Base-by-base conservation (phyloP, 495 filamentous ascomycete genomes). In the Aspergillus sclerotiicarbonarius region DNA sequence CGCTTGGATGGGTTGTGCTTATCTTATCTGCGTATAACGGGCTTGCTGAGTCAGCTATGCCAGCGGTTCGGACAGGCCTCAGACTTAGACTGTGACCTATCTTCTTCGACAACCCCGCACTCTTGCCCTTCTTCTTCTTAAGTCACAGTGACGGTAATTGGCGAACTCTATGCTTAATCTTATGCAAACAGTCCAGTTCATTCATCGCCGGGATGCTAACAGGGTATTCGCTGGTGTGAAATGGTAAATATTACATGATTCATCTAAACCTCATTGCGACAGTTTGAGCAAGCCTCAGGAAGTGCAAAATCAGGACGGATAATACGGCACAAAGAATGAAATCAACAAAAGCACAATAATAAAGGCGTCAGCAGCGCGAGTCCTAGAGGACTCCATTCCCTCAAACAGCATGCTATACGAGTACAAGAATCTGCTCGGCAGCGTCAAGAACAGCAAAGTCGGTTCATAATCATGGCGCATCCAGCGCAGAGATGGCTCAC, bases 1-100 rank as follows among this genome's bases (percentile, higher is more conserved):
- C 76, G 76, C 76, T 79, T 77, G 66, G 63, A 55, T 50, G 62
- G 64, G 69, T 70, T 75, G 72, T 74, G 71, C 74, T 77, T 79
- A 77, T 77, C 74, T 79, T 77, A 77, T 79, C 76, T 71, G 62
- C 50, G 67, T 71, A 76, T 65, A 73, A 71, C 37, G 8, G 10
- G 1, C 0, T 0, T 47, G 67, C 47, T 78, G 69, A 78, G 69
- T 78, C 67, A 77, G 58, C 63, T 66, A 60, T 71, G 59, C 49
- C 33, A 5, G 25, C 25, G 25, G 25, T 25, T 25, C 25, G 25
- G 25, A n/a, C n/a, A n/a, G 25, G 25, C 25, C 25, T 25, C 25
- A 25, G 25, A 3, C 25, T 25, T 25, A 25, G 25, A 25, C 25
- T 25, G 25, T 25, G 25, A 25, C 25, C 25, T 25, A 25, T 25